A percentile compares a stretch with the other conserved stretches of the same genome.
Evolutionary conservation across 73 alveolate genomes (phyloP).

Genomic region (Effrenium voratum): DNA sequence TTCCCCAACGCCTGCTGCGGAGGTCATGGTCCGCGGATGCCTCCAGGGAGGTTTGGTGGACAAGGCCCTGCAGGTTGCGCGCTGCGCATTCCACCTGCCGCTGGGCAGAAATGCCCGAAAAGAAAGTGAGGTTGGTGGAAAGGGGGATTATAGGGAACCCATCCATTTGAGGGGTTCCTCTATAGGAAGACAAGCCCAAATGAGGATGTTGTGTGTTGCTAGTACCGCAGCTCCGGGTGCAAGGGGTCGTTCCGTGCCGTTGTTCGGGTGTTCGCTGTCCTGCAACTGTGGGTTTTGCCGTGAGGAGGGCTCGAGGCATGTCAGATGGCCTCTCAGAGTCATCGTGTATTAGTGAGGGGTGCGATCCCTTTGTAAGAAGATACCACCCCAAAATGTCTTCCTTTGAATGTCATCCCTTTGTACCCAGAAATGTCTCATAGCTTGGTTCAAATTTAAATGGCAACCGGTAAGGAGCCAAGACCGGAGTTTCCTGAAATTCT

Average conservation of each 20-base stretch:
- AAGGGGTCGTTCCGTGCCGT: not conserved
- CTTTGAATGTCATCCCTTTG: too few species aligned
- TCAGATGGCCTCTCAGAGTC: too few species aligned
- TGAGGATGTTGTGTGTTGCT: not conserved
- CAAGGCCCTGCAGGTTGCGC: conserved; percentile 60
- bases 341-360: too few species aligned
- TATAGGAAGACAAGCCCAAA: too few species aligned
- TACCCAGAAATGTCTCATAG: too few species aligned
- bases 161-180: too few species aligned
- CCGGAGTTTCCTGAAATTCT: too few species aligned
- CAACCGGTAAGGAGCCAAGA: too few species aligned
- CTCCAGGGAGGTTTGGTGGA: conserved; percentile 46
- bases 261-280: not conserved
- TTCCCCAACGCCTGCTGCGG: not conserved
- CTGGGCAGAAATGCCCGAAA: not conserved
- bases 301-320: too few species aligned
- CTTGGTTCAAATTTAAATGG: too few species aligned
- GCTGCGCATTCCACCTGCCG: conserved; percentile 74
- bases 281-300: not conserved
- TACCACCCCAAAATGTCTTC: too few species aligned
- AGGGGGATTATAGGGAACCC: not conserved
- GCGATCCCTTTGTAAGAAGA: too few species aligned
- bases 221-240: not conserved
- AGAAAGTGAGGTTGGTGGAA: not conserved
- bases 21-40: conserved; percentile 88